These are phyloP conservation scores for Viola odorata DNA, from an alignment of 345 rosid genomes.

Conservation along the genomic window DNA sequence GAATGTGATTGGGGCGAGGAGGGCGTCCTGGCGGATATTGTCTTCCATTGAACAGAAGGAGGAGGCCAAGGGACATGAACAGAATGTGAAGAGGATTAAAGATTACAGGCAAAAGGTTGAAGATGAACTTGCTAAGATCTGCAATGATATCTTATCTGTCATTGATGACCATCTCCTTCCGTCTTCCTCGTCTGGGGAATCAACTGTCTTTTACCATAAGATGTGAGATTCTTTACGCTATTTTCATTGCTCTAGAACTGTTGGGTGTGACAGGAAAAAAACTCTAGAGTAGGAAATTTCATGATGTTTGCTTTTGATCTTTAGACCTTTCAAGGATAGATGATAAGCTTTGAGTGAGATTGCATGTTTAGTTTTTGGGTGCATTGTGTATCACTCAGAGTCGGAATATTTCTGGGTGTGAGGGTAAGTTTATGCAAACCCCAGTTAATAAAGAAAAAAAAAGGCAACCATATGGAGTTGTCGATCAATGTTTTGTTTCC, in stretches of 20 bases:
- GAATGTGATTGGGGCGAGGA: constrained; percentile 80
- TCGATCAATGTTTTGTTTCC: too few species aligned
- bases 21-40: constrained; percentile 68
- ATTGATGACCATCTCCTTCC: constrained; percentile 66
- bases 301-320: too few species aligned
- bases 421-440: too few species aligned
- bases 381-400: too few species aligned
- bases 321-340: background rate
- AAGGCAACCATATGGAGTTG: too few species aligned
- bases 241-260: background rate
- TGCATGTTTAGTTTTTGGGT: too few species aligned
- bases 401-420: too few species aligned
- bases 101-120: constrained; percentile 67
- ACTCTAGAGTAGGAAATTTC: too few species aligned
- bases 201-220: constrained; percentile 73
- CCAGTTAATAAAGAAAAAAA: too few species aligned
- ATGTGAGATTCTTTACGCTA: constrained; percentile 36
- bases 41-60: constrained; percentile 88
- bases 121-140: constrained; percentile 66
- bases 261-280: too few species aligned
- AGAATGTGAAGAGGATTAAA: constrained; percentile 61
- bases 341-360: background rate
- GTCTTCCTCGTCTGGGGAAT: constrained; percentile 64
- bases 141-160: constrained; percentile 59
- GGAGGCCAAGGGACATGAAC: constrained; percentile 67